Evolutionary conservation across 257 asterid species (phyloP), one percentile per base, ranked within the genome.

Genomic region (Fraxinus quadrangulata): DNA sequence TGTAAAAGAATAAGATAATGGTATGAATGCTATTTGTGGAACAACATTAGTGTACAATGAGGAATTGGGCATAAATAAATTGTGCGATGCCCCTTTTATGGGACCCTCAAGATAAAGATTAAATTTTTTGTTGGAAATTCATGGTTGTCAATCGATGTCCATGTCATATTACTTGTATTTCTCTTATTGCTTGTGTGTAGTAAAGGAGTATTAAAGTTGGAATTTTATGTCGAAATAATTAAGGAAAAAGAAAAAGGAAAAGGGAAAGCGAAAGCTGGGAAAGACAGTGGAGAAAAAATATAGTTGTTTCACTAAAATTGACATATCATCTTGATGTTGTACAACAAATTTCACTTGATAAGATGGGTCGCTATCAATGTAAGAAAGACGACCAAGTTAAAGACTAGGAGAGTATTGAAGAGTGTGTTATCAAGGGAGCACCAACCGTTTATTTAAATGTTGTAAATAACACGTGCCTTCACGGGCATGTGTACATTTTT

Each of bases 11-110:
- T 76, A 78, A 76, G 76, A 70, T n/a, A 28, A 42, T 78, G 72
- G 70, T 72, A 8, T 74, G 78, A 83, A 72, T 75, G 79, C 87
- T 81, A 87, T 84, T 85, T 85, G 84, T 77, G 87, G 90, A 81
- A 87, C 88, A 84, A 82, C 83, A 76, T 87, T 71, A 78, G 81
- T 79, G 79, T 82, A 61, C 88, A 85, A 84, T 75, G 82, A 76
- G 78, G 86, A 88, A 82, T 56, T 19, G 66, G 75, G 91, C 88
- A 85, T 88, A 80, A 79, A 73, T 42, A 71, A 65, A 42, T 79
- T 79, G 84, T 81, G 85, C 81, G 86, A 85, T 85, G 81, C 87
- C 16, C 61, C 67, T 81, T 42, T 83, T 86, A 83, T 83, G 86
- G 78, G 85, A 79, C 86, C 74, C 51, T 3, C 73, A 79, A 84